Evolutionary conservation across 2,329 filamentous ascomycete genomes (phyloP).

Genomic region (Claviceps sp.): DNA sequence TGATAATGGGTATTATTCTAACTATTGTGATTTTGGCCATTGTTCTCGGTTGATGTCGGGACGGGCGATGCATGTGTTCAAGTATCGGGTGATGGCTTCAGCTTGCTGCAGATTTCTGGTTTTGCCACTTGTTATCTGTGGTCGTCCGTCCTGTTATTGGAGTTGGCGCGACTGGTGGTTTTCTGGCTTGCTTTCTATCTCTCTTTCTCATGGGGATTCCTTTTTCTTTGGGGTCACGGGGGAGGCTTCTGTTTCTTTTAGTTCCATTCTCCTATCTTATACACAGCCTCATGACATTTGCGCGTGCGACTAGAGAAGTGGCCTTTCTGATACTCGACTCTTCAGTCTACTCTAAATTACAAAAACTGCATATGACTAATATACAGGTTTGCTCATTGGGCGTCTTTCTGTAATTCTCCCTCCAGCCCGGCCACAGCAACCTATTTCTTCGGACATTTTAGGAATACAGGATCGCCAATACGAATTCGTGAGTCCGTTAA

Average conservation of each 20-base stretch:
- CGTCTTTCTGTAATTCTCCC: too few relatives aligned
- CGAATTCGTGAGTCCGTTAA: conserved; percentile 5
- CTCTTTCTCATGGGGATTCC: not conserved
- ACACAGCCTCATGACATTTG: conserved; percentile 4
- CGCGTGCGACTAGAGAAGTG: conserved; percentile 6
- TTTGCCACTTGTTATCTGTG: not conserved
- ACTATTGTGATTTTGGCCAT: conserved; percentile 83
- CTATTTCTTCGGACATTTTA: too few relatives aligned
- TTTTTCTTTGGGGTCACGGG: not conserved
- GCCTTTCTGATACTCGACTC: conserved; percentile 6
- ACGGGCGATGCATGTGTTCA: not conserved
- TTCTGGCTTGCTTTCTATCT: not conserved
- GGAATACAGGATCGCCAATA: rapidly evolving
- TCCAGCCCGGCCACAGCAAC: too few relatives aligned
- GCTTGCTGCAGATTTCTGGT: not conserved
- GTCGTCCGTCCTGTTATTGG: not conserved
- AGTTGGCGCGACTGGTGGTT: conserved; percentile 5
- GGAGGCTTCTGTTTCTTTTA: not conserved
- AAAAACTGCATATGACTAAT: too few relatives aligned
- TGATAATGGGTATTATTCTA: conserved; percentile 80
- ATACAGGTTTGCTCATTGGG: too few relatives aligned
- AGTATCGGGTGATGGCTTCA: not conserved
- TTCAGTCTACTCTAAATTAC: conserved; percentile 1
- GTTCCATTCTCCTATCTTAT: not conserved
- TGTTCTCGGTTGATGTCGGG: conserved; percentile 47